Conservation (phyloP, 1,284 basidiomycete species). For the Phenoliferia sp. region DNA sequence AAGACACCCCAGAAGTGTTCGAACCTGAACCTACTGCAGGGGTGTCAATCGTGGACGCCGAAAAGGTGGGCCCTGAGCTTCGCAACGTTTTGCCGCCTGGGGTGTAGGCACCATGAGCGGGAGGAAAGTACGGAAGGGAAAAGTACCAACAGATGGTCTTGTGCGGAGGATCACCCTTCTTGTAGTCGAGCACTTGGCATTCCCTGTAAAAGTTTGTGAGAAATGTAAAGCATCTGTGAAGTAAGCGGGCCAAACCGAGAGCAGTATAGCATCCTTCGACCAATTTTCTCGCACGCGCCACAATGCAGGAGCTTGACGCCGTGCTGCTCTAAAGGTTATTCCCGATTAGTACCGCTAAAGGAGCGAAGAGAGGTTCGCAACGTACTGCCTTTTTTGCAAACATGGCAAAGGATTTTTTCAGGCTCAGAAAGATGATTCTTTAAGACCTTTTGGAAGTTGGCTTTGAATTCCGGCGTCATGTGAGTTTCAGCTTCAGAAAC, state of each 20-base stretch:
- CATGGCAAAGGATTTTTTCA: background rate
- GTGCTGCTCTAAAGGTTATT: background rate
- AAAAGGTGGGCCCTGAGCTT: background rate
- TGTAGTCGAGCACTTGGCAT: background rate
- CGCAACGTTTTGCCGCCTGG: background rate
- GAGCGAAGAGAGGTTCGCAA: background rate
- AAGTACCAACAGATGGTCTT: too few species aligned
- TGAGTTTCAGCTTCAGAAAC: background rate
- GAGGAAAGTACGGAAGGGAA: background rate
- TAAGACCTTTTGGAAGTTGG: background rate
- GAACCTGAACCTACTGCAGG: background rate
- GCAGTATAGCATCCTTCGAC: background rate
- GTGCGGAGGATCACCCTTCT: background rate
- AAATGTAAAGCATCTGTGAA: background rate
- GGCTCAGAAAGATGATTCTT: background rate
- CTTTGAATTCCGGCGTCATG: background rate
- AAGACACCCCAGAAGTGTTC: background rate
- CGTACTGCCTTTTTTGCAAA: background rate
- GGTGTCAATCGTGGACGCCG: too few species aligned
- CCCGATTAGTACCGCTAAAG: background rate
- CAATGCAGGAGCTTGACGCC: background rate
- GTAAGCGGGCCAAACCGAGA: background rate
- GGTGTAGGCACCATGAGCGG: too few species aligned
- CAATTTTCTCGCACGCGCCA: background rate
- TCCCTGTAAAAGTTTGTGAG: background rate